Evolutionary conservation across 225 moss, liverwort and hornwort species (phyloP), one percentile per base, ranked within the genome.

Genomic region (Physcomitrellopsis africana): DNA sequence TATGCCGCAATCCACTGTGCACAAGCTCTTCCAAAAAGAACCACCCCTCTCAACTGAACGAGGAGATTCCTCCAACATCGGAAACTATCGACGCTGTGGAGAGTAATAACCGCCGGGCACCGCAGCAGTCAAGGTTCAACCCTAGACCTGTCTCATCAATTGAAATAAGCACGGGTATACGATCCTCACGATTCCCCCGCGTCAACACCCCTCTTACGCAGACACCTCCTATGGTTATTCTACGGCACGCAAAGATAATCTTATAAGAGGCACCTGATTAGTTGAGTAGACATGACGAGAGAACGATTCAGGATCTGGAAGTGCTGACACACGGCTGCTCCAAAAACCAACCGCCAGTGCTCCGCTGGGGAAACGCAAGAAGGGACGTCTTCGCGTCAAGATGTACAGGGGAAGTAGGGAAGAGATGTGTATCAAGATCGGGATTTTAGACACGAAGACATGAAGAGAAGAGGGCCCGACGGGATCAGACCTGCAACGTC

Each of bases 401-500:
- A 51, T 55, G 29, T 59, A 23, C 57, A 58, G 51, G 66, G 62
- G 32, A n/a, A 8, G 26, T 14, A 47, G 51, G 57, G 32, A 53
- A 37, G 45, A 32, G 15, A 48, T 52, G 48, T 8, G 60, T n/a
- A 37, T 46, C 45, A 70, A 70, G 46, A 58, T 58, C n/a, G 29
- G 51, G 65, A 52, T 29, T 63, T 62, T 73, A 54, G 15, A 74
- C 17, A n/a, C 37, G 63, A 45, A 10, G 52, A 22, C n/a, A 63
- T 13, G 58, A 46, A 27, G 20, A 46, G 29, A 22, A 9, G 17
- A 56, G 71, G 61, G 47, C 32, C 61, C 41, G 37, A 70, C 60
- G 19, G 65, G 27, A 70, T 67, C 78, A 72, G 48, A 93, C 92
- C 92, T 93, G 86, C 57, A 46, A 78, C 67, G 60, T 92, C 92